A percentile compares a stretch with the other conserved stretches of the same genome.
These are phyloP conservation scores for Trichophyton mentagrophytes DNA, from an alignment of 2,329 filamentous ascomycete genomes.

Conservation along the genomic window DNA sequence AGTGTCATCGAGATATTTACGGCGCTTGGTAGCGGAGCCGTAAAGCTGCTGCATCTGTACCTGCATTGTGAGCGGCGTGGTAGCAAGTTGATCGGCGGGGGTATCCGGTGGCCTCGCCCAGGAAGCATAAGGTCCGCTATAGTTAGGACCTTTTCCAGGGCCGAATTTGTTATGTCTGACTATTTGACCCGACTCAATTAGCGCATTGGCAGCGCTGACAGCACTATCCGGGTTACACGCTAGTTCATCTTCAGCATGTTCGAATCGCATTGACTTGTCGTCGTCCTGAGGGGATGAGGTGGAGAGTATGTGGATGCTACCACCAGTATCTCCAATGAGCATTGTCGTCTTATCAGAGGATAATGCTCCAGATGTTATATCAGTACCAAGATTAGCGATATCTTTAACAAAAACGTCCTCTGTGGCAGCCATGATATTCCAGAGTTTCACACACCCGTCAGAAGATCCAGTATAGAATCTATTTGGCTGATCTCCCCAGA, in stretches of 20 bases:
- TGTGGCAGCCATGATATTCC: constrained; percentile 43
- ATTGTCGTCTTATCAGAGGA: constrained; percentile 44
- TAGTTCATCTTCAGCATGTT: neutral
- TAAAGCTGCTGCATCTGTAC: constrained; percentile 23
- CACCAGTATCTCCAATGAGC: constrained; percentile 45
- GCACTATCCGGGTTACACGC: constrained; percentile 11
- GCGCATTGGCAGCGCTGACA: constrained; percentile 16
- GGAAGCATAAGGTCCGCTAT: constrained; percentile 29
- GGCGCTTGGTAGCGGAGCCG: constrained; percentile 15
- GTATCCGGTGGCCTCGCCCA: constrained; percentile 26
- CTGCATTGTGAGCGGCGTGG: constrained; percentile 18
- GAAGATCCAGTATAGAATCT: constrained; percentile 48
- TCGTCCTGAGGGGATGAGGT: constrained; percentile 19
- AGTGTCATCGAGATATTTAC: constrained; percentile 15
- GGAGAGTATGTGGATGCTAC: constrained; percentile 41
- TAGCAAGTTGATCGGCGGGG: constrained; percentile 14
- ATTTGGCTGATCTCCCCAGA: constrained; percentile 43
- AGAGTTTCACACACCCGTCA: constrained; percentile 47
- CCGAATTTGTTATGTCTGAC: constrained; percentile 26
- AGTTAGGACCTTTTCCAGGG: constrained; percentile 29
- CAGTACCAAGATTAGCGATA: constrained; percentile 36
- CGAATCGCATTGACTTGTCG: constrained; percentile 16
- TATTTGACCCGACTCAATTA: constrained; percentile 25
- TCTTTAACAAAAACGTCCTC: constrained; percentile 42
- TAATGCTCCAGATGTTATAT: constrained; percentile 47